These are phyloP conservation scores for Aspergillus homomorphus DNA, from an alignment of 495 filamentous ascomycete species.

Conservation along the genomic window DNA sequence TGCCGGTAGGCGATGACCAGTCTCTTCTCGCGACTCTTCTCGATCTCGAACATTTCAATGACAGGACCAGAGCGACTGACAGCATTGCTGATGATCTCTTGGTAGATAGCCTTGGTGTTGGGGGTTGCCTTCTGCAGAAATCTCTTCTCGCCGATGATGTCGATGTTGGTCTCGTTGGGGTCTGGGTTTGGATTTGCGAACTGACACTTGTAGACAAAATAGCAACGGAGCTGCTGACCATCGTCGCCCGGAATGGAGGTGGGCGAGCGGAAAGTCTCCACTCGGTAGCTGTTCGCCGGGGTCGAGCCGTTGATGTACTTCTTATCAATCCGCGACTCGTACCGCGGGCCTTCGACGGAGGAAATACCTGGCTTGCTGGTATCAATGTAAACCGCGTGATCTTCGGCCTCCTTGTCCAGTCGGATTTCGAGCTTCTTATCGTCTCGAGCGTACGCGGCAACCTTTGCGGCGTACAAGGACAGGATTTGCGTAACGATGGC, in stretches of 20 bases:
- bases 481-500: constrained; percentile 91
- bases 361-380: constrained; percentile 86
- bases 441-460: constrained; percentile 89
- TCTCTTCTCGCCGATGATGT: constrained; percentile 87
- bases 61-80: constrained; percentile 84
- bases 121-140: constrained; percentile 93
- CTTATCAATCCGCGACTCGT: constrained; percentile 88
- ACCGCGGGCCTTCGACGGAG: constrained; percentile 71
- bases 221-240: constrained; percentile 86
- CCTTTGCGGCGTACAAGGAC: constrained; percentile 94
- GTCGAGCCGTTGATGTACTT: constrained; percentile 83
- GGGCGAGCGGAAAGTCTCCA: constrained; percentile 91
- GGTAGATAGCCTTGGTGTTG: constrained; percentile 93
- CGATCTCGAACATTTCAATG: constrained; percentile 96
- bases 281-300: constrained; percentile 71
- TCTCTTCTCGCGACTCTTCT: constrained; percentile 83
- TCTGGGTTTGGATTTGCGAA: constrained; percentile 72
- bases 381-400: constrained; percentile 98
- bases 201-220: constrained; percentile 95
- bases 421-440: constrained; percentile 93
- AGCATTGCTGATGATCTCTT: constrained; percentile 83
- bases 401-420: constrained; percentile 87
- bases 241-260: constrained; percentile 66
- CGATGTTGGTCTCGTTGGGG: constrained; percentile 79
- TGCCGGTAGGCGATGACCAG: constrained; percentile 92